phyloP scores from a whole-genome alignment of 306 rosid genomes.

The Begonia masoniana region DNA sequence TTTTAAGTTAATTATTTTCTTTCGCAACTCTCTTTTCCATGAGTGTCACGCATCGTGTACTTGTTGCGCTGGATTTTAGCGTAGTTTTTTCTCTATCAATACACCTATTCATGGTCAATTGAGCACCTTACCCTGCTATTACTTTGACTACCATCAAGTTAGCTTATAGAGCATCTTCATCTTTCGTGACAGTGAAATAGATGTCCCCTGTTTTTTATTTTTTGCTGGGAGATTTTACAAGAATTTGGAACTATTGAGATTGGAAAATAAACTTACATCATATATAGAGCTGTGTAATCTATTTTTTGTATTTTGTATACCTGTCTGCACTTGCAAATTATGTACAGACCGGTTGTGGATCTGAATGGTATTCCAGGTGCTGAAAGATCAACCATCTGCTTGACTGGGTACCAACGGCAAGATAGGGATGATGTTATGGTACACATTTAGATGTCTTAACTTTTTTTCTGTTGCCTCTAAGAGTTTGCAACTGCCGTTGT shows the following conservation, averaged over 20 bases:
- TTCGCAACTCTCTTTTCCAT: no score
- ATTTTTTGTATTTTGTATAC: not conserved
- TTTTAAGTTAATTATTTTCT: no score
- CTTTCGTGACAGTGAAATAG: not conserved
- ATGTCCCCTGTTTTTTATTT: not conserved
- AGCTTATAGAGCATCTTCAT: not conserved
- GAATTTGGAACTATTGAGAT: no score
- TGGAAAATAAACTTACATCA: no score
- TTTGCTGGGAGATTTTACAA: not conserved
- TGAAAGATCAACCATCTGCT: slow-evolving; percentile 35
- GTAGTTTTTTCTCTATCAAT: not conserved
- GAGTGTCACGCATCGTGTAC: not conserved
- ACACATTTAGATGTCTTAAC: not conserved
- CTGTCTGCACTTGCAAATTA: slow-evolving; percentile 42
- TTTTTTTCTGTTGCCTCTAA: no score
- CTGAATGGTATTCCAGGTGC: slow-evolving; percentile 79
- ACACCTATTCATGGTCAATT: not conserved
- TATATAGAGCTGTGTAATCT: no score
- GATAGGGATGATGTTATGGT: slow-evolving; percentile 97
- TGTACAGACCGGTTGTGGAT: slow-evolving; percentile 66
- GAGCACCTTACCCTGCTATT: not conserved
- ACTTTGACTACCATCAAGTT: not conserved
- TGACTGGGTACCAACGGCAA: slow-evolving; percentile 91
- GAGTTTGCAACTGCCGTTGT: no score
- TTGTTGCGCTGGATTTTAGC: not conserved